A percentile compares a stretch with the other conserved stretches of the same genome.
These are phyloP conservation scores for Hypsizygus marmoreus DNA, from an alignment of 768 basidiomycete genomes.

Conservation along the genomic window DNA sequence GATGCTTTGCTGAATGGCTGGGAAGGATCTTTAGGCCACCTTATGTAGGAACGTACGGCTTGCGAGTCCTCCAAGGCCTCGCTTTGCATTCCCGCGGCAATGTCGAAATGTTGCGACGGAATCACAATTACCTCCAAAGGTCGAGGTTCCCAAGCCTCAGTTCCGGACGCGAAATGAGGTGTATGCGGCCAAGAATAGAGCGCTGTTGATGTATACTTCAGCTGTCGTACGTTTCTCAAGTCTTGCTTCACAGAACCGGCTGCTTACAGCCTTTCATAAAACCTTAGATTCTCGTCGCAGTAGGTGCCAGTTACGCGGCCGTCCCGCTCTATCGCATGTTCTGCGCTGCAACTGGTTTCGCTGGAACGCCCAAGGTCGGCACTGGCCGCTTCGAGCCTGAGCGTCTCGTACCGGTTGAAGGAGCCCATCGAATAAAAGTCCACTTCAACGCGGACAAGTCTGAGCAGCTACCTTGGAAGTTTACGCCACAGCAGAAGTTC, in stretches of 20 bases:
- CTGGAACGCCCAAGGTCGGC: slow-evolving; percentile 89
- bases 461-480: slow-evolving; percentile 90
- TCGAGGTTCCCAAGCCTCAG: slow-evolving; percentile 6
- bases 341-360: slow-evolving; percentile 96
- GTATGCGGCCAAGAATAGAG: slow-evolving; percentile 63
- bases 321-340: slow-evolving; percentile 98
- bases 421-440: slow-evolving; percentile 80
- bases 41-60: slow-evolving; percentile 2
- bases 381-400: slow-evolving; percentile 84
- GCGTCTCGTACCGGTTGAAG: slow-evolving; percentile 75
- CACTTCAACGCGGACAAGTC: slow-evolving; percentile 94
- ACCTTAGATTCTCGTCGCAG: slow-evolving; percentile 68
- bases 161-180: slow-evolving; percentile 35
- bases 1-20: background rate
- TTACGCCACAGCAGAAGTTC: slow-evolving; percentile 86
- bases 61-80: background rate
- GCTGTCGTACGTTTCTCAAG: slow-evolving; percentile 62
- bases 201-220: slow-evolving; percentile 80
- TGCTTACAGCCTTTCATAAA: slow-evolving; percentile 3
- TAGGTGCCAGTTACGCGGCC: slow-evolving; percentile 93
- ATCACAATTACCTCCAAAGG: slow-evolving; percentile 2
- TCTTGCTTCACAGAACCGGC: background rate
- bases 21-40: slow-evolving; percentile 15
- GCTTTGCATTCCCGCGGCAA: background rate
- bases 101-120: slow-evolving; percentile 18